Evolutionary conservation across 1,284 basidiomycete genomes (phyloP), one percentile per base, ranked within the genome.

Genomic region (Pseudozyma sp.): DNA sequence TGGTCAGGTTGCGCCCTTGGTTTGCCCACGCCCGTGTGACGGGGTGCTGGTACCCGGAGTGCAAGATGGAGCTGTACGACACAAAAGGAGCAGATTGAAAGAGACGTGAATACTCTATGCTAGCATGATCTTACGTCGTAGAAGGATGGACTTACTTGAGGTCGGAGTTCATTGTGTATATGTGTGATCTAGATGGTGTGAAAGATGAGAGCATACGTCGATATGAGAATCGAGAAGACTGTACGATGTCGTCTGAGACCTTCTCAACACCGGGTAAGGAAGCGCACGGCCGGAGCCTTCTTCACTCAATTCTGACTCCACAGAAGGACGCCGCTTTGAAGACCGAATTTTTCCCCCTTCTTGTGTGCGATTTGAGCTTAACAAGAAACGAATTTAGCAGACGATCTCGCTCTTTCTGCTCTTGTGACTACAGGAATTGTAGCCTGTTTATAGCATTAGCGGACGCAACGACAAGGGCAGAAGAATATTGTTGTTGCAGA

Each of bases 21-120:
- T 69, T 67, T 68, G 82, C 80, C 64, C 79, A 72, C 42, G 78
- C 63, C 45, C 83, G 79, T 14, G 79, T 70, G 5, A 79, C 63
- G 10, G 75, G 67, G 57, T 82, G 79, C 54, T 76, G 73, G 56
- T 81, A 82, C n/a, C 80, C 79, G 44, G 78, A 74, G 47, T 82
- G 80, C 18, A 82, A 57, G 55, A 79, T 72, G 13, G 79, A 79
- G 54, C 67, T 70, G 58, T 19, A 12, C 31, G 8, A 0, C n/a
- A 19, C 9, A 16, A 36, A 9, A 13, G 36, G 21, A 19, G 34
- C 10, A 40, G 6, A 43, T 18, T 6, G n/a, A 25, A 16, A 14
- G 18, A 21, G n/a, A 7, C 14, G n/a, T n/a, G n/a, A n/a, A n/a
- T n/a, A n/a, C n/a, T n/a, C n/a, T n/a, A n/a, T n/a, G n/a, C n/a